These are phyloP conservation scores for Sorghum bicolor DNA, from an alignment of 176 grass and related monocot species.

Conservation along the genomic window DNA sequence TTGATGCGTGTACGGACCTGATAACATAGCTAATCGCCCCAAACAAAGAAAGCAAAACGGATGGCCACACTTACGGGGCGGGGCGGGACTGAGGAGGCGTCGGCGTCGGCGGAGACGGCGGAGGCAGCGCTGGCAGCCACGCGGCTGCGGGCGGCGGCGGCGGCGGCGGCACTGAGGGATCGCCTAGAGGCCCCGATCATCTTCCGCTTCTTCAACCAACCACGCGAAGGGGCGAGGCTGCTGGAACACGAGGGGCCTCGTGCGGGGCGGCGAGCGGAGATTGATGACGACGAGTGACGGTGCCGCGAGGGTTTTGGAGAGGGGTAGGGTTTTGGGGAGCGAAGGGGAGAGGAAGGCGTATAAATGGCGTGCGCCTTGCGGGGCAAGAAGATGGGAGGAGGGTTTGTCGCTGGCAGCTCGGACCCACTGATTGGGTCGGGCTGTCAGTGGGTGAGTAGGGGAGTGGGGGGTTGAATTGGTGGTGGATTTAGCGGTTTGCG, in stretches of 20 bases:
- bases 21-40: neutral
- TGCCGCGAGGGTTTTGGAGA: constrained; percentile 37
- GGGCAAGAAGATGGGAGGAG: constrained; percentile 21
- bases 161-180: constrained; percentile 45
- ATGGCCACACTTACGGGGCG: neutral
- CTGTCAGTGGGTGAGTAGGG: neutral
- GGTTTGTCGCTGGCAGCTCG: neutral
- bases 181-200: constrained; percentile 89
- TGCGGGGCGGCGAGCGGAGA: neutral
- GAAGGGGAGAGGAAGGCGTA: neutral
- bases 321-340: constrained; percentile 24
- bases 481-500: neutral
- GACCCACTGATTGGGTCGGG: neutral
- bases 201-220: constrained; percentile 3
- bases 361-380: constrained; percentile 41
- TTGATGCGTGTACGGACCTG: neutral
- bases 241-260: neutral
- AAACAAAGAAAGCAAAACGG: neutral
- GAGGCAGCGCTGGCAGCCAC: constrained; percentile 27
- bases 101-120: constrained; percentile 12
- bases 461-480: no score
- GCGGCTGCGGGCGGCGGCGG: constrained; percentile 35
- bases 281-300: neutral
- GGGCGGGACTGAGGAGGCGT: neutral
- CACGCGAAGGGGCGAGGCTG: neutral